phyloP scores from a whole-genome alignment of 2,329 filamentous ascomycete species.

The Diaporthe destruens region DNA sequence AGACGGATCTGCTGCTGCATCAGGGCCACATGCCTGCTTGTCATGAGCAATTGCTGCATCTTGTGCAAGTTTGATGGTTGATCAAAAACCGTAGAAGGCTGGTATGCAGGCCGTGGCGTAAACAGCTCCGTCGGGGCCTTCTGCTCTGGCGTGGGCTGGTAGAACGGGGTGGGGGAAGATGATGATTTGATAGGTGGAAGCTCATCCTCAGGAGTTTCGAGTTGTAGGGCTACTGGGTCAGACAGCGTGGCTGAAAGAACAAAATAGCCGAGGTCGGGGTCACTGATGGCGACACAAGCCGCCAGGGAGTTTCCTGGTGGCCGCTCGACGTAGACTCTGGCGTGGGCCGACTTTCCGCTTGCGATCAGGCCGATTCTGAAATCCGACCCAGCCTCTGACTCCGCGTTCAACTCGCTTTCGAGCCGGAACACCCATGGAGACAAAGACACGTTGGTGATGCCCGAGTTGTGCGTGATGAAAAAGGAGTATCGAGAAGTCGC shows the following conservation, averaged over 20 bases:
- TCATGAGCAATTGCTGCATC: constrained; percentile 68
- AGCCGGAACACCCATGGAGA: constrained; percentile 74
- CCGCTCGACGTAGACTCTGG: constrained; percentile 69
- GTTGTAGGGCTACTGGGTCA: constrained; percentile 69
- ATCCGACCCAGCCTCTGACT: constrained; percentile 69
- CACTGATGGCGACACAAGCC: constrained; percentile 66
- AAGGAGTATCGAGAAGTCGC: constrained; percentile 73
- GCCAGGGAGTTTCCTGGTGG: constrained; percentile 64
- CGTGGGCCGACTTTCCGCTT: constrained; percentile 67
- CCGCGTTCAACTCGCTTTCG: constrained; percentile 69
- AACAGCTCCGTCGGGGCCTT: constrained; percentile 60
- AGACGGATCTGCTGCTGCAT: constrained; percentile 77
- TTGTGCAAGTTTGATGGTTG: constrained; percentile 45
- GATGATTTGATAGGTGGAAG: constrained; percentile 46
- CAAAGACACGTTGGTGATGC: constrained; percentile 71
- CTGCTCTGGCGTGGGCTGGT: constrained; percentile 52
- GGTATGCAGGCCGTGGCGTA: constrained; percentile 75
- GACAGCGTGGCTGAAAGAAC: constrained; percentile 70
- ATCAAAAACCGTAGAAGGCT: constrained; percentile 72
- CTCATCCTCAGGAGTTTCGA: constrained; percentile 69
- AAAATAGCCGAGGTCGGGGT: constrained; percentile 75
- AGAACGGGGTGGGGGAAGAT: constrained; percentile 56
- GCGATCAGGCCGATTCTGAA: constrained; percentile 72
- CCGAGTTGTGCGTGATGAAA: constrained; percentile 71
- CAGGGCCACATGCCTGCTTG: constrained; percentile 70